Conservation (phyloP, 192 early-diverging fungal genomes). For the Linderina pennispora region DNA sequence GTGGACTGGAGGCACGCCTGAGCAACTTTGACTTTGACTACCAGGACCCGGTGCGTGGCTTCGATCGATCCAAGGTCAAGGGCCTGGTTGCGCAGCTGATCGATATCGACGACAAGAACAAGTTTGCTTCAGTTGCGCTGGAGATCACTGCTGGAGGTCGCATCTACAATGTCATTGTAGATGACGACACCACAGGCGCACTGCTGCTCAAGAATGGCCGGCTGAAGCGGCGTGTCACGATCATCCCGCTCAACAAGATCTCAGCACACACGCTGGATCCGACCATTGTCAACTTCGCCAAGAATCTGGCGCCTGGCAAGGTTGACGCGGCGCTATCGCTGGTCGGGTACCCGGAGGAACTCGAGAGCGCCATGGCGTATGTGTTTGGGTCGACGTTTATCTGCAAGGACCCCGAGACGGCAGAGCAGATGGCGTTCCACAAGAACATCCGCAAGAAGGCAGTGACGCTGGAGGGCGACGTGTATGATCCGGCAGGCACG, state of each 20-base stretch:
- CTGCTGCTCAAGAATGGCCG: slow-evolving; percentile 75
- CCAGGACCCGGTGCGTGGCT: slow-evolving; percentile 73
- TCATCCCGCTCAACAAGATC: slow-evolving; percentile 98
- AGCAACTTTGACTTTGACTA: slow-evolving; percentile 76
- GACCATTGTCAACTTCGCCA: slow-evolving; percentile 53
- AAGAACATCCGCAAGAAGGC: slow-evolving; percentile 73
- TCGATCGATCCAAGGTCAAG: slow-evolving; percentile 84
- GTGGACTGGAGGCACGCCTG: slow-evolving; percentile 46
- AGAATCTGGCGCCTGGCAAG: slow-evolving; percentile 78
- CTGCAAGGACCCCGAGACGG: slow-evolving; percentile 76
- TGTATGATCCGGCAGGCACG: slow-evolving; percentile 92
- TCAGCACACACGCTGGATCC: slow-evolving; percentile 36
- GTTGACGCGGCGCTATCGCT: slow-evolving; percentile 84
- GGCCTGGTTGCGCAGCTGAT: slow-evolving; percentile 93
- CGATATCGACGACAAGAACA: slow-evolving; percentile 61
- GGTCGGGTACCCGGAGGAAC: slow-evolving; percentile 71
- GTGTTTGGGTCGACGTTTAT: slow-evolving; percentile 94
- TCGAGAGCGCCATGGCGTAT: slow-evolving; percentile 81
- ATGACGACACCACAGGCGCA: slow-evolving; percentile 73
- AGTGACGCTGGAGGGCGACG: slow-evolving; percentile 96
- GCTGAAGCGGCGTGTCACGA: slow-evolving; percentile 73
- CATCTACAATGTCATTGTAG: slow-evolving; percentile 95
- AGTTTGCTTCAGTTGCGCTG: slow-evolving; percentile 67
- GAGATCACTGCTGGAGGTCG: slow-evolving; percentile 93
- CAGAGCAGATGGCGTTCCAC: slow-evolving; percentile 87